phyloP scores from a whole-genome alignment of 805 yeast species.

The Allodekkera sacchari region DNA sequence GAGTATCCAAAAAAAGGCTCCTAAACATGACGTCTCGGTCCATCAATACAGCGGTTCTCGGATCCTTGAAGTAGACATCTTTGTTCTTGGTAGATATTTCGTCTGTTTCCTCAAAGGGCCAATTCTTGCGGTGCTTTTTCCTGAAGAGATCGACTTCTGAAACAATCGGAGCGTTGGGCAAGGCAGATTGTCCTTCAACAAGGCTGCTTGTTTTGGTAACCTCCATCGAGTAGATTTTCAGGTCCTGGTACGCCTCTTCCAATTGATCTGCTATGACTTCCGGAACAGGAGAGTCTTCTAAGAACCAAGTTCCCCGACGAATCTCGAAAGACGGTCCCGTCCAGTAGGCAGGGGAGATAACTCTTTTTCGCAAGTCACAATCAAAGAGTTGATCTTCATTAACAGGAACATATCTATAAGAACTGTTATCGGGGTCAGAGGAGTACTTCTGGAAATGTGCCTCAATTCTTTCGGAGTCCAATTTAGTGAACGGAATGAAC shows the following conservation, averaged over 20 bases:
- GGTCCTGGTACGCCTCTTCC: constrained; percentile 43
- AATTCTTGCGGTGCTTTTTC: constrained; percentile 19
- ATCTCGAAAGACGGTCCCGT: constrained; percentile 79
- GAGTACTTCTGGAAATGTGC: constrained; percentile 25
- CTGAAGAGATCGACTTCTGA: constrained; percentile 22
- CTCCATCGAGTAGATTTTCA: constrained; percentile 15
- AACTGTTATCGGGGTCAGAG: constrained; percentile 3
- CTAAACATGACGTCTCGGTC: constrained; percentile 21
- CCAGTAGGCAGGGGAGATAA: constrained; percentile 73
- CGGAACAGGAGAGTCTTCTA: constrained; percentile 45
- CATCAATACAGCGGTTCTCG: constrained; percentile 15
- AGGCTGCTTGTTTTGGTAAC: constrained; percentile 3
- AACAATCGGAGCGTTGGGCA: constrained; percentile 5
- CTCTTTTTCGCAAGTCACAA: constrained; percentile 51
- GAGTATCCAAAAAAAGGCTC: constrained; percentile 19
- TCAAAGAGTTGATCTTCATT: constrained; percentile 74
- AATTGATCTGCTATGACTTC: constrained; percentile 41
- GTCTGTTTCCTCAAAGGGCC: constrained; percentile 20
- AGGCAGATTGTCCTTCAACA: not conserved
- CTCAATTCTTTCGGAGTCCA: constrained; percentile 61
- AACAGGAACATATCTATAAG: constrained; percentile 40
- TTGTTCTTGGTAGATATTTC: constrained; percentile 20
- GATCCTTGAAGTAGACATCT: constrained; percentile 20
- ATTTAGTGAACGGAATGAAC: constrained; percentile 58
- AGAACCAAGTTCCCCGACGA: constrained; percentile 81